Conservation (phyloP, 768 basidiomycete genomes). For the Sporobolomyces phaffii region DNA sequence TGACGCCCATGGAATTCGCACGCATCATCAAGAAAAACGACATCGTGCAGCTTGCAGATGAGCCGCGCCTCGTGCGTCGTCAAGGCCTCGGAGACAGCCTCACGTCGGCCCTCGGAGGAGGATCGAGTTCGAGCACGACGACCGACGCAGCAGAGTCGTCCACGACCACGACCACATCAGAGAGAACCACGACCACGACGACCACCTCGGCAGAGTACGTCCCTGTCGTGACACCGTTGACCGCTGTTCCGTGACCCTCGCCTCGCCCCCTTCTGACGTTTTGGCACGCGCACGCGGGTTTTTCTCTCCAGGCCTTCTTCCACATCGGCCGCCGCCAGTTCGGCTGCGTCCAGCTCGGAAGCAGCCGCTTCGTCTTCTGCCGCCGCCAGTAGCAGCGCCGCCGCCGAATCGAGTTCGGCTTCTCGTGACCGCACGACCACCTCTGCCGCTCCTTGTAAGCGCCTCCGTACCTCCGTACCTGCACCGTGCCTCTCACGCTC, state of each 20-base stretch:
- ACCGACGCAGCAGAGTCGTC: neutral
- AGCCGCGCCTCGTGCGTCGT: neutral
- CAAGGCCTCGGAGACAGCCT: neutral
- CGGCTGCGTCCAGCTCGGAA: neutral
- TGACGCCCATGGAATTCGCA: constrained; percentile 9
- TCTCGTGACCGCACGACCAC: neutral
- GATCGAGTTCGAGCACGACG: neutral
- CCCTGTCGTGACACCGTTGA: too few relatives aligned
- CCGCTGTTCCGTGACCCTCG: neutral
- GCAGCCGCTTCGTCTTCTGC: neutral
- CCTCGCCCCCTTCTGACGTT: neutral
- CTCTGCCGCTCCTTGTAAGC: neutral
- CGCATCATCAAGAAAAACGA: constrained; percentile 13
- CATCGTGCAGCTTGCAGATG: neutral
- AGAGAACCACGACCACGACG: neutral
- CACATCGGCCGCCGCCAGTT: neutral
- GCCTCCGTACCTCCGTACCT: neutral
- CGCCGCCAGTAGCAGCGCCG: neutral
- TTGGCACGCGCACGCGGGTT: too few relatives aligned
- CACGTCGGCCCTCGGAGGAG: constrained; percentile 7
- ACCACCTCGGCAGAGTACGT: neutral
- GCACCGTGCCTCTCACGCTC: too few relatives aligned
- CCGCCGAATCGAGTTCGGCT: neutral
- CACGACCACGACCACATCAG: neutral
- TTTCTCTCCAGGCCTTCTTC: too few relatives aligned